Base-by-base conservation (phyloP, 176 grass and related monocot genomes). In the Oryza glumipatula region DNA sequence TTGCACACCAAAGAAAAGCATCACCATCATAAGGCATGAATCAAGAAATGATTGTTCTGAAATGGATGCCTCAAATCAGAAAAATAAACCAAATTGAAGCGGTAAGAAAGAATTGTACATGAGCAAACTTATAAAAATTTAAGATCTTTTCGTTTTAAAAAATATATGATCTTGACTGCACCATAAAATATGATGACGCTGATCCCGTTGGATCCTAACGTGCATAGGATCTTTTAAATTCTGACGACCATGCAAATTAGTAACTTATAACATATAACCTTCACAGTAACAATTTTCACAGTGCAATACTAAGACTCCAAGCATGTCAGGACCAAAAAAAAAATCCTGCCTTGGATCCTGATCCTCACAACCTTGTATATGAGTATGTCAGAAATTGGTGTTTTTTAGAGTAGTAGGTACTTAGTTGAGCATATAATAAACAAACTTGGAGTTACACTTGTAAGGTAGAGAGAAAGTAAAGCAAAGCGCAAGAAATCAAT, bases 51-150 rank as follows among this genome's bases (percentile, higher is more conserved):
- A 56, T 54, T 38, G 14, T 71, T 8, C n/a, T 61, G 15, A 5
- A 16, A 74, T 51, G 22, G 26, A 32, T 12, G 24, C 32, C 7
- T 32, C 3, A 19, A 9, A 74, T 74, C 13, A 52, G 14, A 52
- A 44, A 61, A 82, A 21, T 61, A 82, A 82, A 63, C n/a, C 16
- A 82, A 51, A 72, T 28, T 61, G 19, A 36, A 47, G 43, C 35
- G 32, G 24, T 3, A 74, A 35, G 41, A 48, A 24, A 15, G 41
- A 47, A 45, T 46, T 46, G 3, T 73, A 16, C 22, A 41, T 72
- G 22, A 61, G 9, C 10, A 28, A 73, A 21, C 8, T 58, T 58
- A 7, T 64, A 54, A 64, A 1, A 38, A 73, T 12, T n/a, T 61
- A 12, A 19, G 19, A 61, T n/a, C 6, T 22, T 61, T 61, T 61